phyloP scores from a whole-genome alignment of 176 grass and related monocot genomes.

The Lolium multiflorum region DNA sequence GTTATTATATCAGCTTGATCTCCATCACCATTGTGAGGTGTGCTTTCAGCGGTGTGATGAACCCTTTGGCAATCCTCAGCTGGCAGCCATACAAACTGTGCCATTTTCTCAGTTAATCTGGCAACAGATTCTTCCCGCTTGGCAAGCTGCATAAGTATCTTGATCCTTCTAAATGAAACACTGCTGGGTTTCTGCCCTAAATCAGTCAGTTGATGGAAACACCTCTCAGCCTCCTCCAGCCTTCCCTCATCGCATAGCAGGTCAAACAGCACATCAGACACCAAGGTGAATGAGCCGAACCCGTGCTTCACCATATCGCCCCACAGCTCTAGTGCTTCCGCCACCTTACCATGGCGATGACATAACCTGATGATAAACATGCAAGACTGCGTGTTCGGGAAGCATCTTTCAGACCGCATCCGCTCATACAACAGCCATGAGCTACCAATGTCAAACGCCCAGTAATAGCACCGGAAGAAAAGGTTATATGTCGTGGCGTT shows the following conservation, averaged over 20 bases:
- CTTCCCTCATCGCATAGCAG: constrained; percentile 79
- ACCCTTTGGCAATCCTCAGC: constrained; percentile 46
- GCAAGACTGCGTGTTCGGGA: constrained; percentile 85
- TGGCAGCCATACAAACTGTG: constrained; percentile 33
- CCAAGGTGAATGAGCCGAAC: constrained; percentile 78
- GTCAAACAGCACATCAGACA: constrained; percentile 88
- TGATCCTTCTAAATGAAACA: constrained; percentile 77
- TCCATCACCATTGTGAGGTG: background rate
- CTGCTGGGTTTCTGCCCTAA: constrained; percentile 74
- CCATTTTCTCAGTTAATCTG: constrained; percentile 60
- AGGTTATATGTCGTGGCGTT: constrained; percentile 92
- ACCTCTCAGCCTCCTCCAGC: constrained; percentile 79
- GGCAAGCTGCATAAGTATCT: constrained; percentile 87
- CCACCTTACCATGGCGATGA: constrained; percentile 55
- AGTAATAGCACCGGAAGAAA: constrained; percentile 90
- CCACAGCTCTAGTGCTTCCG: constrained; percentile 74
- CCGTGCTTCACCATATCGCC: constrained; percentile 75
- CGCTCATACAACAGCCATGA: constrained; percentile 67
- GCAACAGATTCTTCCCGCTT: constrained; percentile 70
- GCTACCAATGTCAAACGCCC: constrained; percentile 65
- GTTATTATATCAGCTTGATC: background rate
- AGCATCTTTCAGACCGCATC: constrained; percentile 67
- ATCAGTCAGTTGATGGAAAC: constrained; percentile 79
- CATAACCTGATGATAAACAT: constrained; percentile 90
- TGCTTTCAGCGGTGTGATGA: constrained; percentile 32